Evolutionary conservation across 2,329 filamentous ascomycete genomes (phyloP).

Genomic region (Trichoderma sp.): DNA sequence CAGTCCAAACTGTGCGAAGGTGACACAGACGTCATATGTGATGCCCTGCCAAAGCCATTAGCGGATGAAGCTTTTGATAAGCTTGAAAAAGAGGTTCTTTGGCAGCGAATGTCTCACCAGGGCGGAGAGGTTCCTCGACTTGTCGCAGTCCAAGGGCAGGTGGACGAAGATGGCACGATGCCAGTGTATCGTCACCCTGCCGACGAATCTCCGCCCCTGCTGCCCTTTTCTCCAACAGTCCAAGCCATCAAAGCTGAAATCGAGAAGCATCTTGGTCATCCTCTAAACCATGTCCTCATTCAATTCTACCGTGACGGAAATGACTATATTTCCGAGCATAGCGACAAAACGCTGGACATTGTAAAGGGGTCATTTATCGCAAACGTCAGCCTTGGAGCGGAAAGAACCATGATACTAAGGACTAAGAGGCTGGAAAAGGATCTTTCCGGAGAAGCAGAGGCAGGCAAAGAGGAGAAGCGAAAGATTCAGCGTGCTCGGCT

Average conservation of each 20-base stretch:
- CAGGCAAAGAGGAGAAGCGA: conserved; percentile 46
- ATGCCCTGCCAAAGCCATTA: conserved; percentile 65
- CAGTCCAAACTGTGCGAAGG: conserved; percentile 72
- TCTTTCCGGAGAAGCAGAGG: conserved; percentile 34
- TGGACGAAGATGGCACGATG: conserved; percentile 70
- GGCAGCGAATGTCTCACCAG: conserved; percentile 92
- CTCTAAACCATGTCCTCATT: conserved; percentile 88
- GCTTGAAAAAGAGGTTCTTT: conserved; percentile 75
- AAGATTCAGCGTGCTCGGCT: conserved; percentile 70
- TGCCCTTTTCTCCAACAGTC: conserved; percentile 76
- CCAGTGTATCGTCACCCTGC: conserved; percentile 95
- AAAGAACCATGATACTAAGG: conserved; percentile 86
- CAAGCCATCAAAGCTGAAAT: conserved; percentile 67
- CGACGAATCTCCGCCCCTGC: conserved; percentile 80
- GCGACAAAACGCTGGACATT: conserved; percentile 95
- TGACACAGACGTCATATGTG: conserved; percentile 73
- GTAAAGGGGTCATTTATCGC: conserved; percentile 79
- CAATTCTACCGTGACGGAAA: conserved; percentile 88
- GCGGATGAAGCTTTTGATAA: conserved; percentile 67
- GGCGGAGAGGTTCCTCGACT: conserved; percentile 89
- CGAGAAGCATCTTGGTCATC: conserved; percentile 74
- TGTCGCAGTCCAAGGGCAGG: conserved; percentile 82
- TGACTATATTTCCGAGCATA: conserved; percentile 95
- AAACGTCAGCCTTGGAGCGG: conserved; percentile 91
- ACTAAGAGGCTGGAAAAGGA: conserved; percentile 68